These are phyloP conservation scores for Cucumis sativus DNA, from an alignment of 306 rosid genomes.

Conservation along the genomic window Cucumber_9930_V3 NC_026657.2:17104501-17105000, in stretches of 20 bases:
- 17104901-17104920: neutral
- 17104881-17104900: constrained; percentile 4
- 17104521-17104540: neutral
- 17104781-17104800: constrained; percentile 74
- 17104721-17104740: constrained; percentile 82
- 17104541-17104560: neutral
- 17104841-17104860: constrained; percentile 7
- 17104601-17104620: neutral
- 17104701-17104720: neutral
- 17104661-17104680: neutral
- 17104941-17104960: neutral
- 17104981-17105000: neutral
- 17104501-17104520: neutral
- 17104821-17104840: constrained; percentile 58
- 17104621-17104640: neutral
- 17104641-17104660: neutral
- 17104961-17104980: neutral
- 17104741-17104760: constrained; percentile 76
- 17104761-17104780: constrained; percentile 83
- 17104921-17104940: neutral
- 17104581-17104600: neutral
- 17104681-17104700: constrained; percentile 12
- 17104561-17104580: neutral
- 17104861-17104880: constrained; percentile 4
- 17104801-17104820: constrained; percentile 89